Base-by-base conservation (phyloP, 2,329 filamentous ascomycete genomes). In the Tolypocladium ovalisporum region DNA sequence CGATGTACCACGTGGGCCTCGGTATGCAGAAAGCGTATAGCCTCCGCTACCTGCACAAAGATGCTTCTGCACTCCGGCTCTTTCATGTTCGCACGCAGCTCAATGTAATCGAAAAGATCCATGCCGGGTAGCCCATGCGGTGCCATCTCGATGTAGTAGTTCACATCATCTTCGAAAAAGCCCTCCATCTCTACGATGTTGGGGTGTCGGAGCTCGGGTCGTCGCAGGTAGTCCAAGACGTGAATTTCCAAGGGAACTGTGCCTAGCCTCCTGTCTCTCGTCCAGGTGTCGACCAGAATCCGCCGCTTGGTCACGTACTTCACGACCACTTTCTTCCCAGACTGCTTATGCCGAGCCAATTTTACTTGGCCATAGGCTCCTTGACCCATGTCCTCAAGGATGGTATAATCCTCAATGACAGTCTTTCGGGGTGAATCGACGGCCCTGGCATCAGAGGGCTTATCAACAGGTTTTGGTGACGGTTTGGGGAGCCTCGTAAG, bases 91-190 rank as follows among this genome's bases (percentile, higher is more conserved):
- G 91, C 86, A 32, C 93, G 87, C 56, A 99, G 81, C 72, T 99
- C 94, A 63, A 99, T 99, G 71, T 99, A 99, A 73, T 99, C 94
- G 67, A 99, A 99, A 2, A 99, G 80, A 71, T 99, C 94, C 92
- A 99, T 97, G 15, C 94, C 94, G 0, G 94, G 94, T 40, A 97
- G 78, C 1, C 94, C 94, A 66, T 97, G 94, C 0, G 94, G 94
- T 17, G 89, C 81, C 90, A 97, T 99, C 71, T 97, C 94, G 64
- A 99, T 99, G 72, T 99, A 99, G 74, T 99, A 99, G 68, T 99
- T 97, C 65, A 86, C 79, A 62, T 90, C 86, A 63, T 95, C 90
- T 70, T 88, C 85, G 63, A 88, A 88, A 68, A 88, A 88, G 60
- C 84, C 83, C 59, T 84, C 79, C 85, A 88, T 88, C 70, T 88